Conservation (phyloP, 495 filamentous ascomycete species). For the Penicillium flavigenum region DNA sequence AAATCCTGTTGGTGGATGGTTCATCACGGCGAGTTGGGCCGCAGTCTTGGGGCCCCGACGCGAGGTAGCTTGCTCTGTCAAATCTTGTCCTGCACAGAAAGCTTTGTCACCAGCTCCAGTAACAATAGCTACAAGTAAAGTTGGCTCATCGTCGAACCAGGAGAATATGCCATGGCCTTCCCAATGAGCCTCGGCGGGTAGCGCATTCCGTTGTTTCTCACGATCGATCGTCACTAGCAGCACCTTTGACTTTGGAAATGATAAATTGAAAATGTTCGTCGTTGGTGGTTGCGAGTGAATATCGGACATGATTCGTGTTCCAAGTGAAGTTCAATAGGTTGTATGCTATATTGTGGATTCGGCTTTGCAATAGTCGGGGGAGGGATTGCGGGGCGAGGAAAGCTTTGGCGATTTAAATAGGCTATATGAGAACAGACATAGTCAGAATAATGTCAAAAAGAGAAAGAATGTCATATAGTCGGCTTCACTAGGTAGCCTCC, state of each 20-base stretch:
- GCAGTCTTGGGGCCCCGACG: too few species aligned
- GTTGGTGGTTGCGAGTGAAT: conserved; percentile 18
- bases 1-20: too few species aligned
- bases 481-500: background rate
- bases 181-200: conserved; percentile 42
- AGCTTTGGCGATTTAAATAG: background rate
- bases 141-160: conserved; percentile 52
- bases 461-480: background rate
- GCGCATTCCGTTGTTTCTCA: conserved; percentile 41
- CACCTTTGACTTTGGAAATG: conserved; percentile 35
- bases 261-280: conserved; percentile 21
- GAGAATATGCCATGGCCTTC: conserved; percentile 45
- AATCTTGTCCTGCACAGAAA: conserved; percentile 53
- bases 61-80: conserved; percentile 37
- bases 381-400: background rate
- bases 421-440: background rate
- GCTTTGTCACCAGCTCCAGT: conserved; percentile 51
- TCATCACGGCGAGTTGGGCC: too few species aligned
- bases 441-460: background rate
- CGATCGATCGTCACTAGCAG: conserved; percentile 40
- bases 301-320: conserved; percentile 4
- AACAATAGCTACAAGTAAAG: conserved; percentile 33
- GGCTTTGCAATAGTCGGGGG: background rate
- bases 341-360: background rate
- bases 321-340: background rate